Evolutionary conservation across 75 land plant genomes (phyloP).

Genomic region (Sequoia sempervirens): DNA sequence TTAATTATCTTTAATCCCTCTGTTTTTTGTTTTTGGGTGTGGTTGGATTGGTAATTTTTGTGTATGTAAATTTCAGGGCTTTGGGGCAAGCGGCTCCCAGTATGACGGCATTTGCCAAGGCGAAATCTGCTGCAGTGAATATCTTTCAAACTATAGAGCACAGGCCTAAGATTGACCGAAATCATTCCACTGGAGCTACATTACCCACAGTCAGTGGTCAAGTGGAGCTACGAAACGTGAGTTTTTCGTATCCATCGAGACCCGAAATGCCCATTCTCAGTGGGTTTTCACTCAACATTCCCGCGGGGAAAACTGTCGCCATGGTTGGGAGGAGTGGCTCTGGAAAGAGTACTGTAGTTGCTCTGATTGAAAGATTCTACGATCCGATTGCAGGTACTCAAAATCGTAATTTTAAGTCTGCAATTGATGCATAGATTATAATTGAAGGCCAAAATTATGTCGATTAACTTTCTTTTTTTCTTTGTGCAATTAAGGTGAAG

Average conservation of each 20-base stretch:
- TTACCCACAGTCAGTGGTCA: slow-evolving; percentile 63
- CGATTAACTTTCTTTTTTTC: not conserved
- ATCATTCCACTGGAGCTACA: slow-evolving; percentile 47
- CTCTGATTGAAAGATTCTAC: slow-evolving; percentile 88
- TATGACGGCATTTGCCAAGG: slow-evolving; percentile 78
- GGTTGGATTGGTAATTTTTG: not conserved
- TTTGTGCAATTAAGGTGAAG: slow-evolving; percentile 35
- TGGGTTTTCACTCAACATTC: slow-evolving; percentile 57
- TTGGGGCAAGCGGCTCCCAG: slow-evolving; percentile 85
- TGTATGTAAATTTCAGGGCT: slow-evolving; percentile 36
- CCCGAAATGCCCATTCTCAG: slow-evolving; percentile 64
- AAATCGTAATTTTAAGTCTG: not conserved
- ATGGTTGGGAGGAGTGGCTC: slow-evolving; percentile 93
- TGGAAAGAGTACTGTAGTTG: slow-evolving; percentile 89
- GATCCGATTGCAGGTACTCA: slow-evolving; percentile 67
- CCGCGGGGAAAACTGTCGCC: slow-evolving; percentile 85
- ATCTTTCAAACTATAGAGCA: slow-evolving; percentile 71
- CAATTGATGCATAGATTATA: not conserved
- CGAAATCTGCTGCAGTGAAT: slow-evolving; percentile 73
- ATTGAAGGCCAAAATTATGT: not conserved
- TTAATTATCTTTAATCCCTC: not conserved
- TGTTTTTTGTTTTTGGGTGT: not conserved
- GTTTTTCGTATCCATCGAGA: slow-evolving; percentile 79
- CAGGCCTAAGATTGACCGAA: slow-evolving; percentile 53
- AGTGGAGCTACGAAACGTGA: slow-evolving; percentile 67